Conservation (phyloP, 2,329 filamentous ascomycete genomes). For the Penicillium sp. region DNA sequence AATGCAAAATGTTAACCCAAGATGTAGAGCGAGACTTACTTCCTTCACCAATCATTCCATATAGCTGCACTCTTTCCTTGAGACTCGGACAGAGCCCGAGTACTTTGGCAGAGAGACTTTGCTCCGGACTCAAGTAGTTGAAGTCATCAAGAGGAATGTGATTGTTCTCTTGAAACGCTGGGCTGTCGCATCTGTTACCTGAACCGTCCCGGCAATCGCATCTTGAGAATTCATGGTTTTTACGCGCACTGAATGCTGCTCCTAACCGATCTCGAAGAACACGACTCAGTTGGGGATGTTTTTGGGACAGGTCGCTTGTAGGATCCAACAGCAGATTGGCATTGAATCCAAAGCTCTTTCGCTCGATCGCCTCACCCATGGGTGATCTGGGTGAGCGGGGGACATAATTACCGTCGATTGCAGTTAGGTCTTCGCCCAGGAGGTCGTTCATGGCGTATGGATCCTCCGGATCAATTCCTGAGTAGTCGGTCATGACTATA, state of each 20-base stretch:
- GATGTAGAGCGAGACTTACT: constrained; percentile 13
- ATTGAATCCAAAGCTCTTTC: not conserved
- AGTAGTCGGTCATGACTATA: not conserved
- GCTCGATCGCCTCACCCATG: not conserved
- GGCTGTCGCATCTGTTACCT: not conserved
- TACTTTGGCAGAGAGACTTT: not conserved
- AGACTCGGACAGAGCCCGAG: constrained; percentile 7
- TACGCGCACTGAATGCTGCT: constrained; percentile 3
- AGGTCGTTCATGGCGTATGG: not conserved
- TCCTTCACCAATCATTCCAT: constrained; percentile 20
- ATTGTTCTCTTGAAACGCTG: not conserved
- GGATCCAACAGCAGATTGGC: constrained; percentile 12
- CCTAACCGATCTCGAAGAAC: constrained; percentile 10
- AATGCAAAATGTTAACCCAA: not conserved
- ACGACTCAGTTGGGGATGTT: constrained; percentile 14
- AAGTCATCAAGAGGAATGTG: not conserved
- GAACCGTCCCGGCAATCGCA: constrained; percentile 4
- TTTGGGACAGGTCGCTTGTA: constrained; percentile 2
- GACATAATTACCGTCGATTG: not conserved
- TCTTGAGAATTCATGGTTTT: constrained; percentile 10
- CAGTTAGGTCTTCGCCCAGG: not conserved
- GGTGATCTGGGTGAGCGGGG: not conserved
- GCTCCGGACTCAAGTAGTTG: not conserved
- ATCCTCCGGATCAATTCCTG: not conserved
- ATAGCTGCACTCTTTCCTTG: constrained; percentile 11